Percentiles rank a stretch among this genome's conserved stretches.
These are phyloP conservation scores for Penicillium sp. DNA, from an alignment of 2,329 filamentous ascomycete species.

Conservation along the genomic window DNA sequence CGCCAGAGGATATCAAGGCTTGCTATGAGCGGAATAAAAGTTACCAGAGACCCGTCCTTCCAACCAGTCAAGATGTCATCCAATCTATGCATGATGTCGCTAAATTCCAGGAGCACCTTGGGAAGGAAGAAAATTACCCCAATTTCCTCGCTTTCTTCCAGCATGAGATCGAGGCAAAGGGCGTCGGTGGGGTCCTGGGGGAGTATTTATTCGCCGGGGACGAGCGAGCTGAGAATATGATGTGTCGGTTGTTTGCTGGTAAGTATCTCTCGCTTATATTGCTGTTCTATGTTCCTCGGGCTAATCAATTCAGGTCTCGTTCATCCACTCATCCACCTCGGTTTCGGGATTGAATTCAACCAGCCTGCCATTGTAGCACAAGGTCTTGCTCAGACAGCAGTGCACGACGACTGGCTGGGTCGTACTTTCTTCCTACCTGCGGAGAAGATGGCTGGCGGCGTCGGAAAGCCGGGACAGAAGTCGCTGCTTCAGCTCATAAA, in stretches of 20 bases:
- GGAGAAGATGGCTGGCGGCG: slow-evolving; percentile 29
- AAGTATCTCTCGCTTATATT: slow-evolving; percentile 13
- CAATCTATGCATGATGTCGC: slow-evolving; percentile 50
- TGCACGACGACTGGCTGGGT: slow-evolving; percentile 54
- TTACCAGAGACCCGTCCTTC: slow-evolving; percentile 55
- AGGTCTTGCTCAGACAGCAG: slow-evolving; percentile 65
- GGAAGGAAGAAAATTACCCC: slow-evolving; percentile 57
- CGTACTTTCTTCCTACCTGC: slow-evolving; percentile 42
- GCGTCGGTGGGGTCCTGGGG: slow-evolving; percentile 54
- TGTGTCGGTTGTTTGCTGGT: slow-evolving; percentile 60
- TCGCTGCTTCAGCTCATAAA: slow-evolving; percentile 54
- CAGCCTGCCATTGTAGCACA: slow-evolving; percentile 75
- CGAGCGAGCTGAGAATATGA: slow-evolving; percentile 58
- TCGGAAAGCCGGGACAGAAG: slow-evolving; percentile 27
- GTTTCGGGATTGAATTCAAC: slow-evolving; percentile 72
- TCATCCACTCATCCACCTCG: slow-evolving; percentile 75
- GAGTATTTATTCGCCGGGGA: slow-evolving; percentile 62
- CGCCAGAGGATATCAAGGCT: slow-evolving; percentile 49
- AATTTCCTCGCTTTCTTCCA: slow-evolving; percentile 73
- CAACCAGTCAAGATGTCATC: slow-evolving; percentile 45
- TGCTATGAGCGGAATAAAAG: slow-evolving; percentile 56
- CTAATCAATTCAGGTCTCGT: slow-evolving; percentile 48
- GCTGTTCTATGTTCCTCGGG: neutral
- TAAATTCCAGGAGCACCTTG: slow-evolving; percentile 53
- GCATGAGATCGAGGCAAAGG: slow-evolving; percentile 56